A percentile compares a stretch with the other conserved stretches of the same genome.
Conservation (phyloP, 2,329 filamentous ascomycete genomes). For the Cephalotrichum gorgonifer region DNA sequence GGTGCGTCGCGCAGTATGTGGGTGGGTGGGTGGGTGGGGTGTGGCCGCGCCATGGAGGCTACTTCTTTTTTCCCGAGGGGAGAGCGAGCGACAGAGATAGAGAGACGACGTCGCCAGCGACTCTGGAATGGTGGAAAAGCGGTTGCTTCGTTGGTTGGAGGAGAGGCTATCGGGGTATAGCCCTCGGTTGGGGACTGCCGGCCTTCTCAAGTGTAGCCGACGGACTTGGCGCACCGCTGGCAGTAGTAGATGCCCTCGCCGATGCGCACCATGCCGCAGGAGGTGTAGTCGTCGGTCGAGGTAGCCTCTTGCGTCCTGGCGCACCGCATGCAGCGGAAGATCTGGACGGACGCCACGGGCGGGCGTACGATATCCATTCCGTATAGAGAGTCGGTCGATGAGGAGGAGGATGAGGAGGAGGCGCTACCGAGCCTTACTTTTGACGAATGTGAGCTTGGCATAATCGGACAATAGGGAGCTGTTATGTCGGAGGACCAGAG, state of each 20-base stretch:
- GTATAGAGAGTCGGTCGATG: slow-evolving; percentile 18
- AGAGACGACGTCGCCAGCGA: no score
- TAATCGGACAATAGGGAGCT: background rate
- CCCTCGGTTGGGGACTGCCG: no score
- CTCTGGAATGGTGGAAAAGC: no score
- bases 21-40: no score
- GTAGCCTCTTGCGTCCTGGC: slow-evolving; percentile 50
- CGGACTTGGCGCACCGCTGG: slow-evolving; percentile 51
- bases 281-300: slow-evolving; percentile 45
- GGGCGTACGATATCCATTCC: slow-evolving; percentile 38
- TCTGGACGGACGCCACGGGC: slow-evolving; percentile 43
- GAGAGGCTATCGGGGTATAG: no score
- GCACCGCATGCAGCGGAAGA: slow-evolving; percentile 53
- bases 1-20: no score
- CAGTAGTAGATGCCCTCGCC: slow-evolving; percentile 59
- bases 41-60: no score
- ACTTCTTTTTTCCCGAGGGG: no score
- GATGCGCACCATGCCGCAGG: slow-evolving; percentile 54
- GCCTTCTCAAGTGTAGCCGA: slow-evolving; percentile 48
- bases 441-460: slow-evolving; percentile 3
- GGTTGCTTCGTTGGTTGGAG: no score
- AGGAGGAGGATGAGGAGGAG: slow-evolving; percentile 28
- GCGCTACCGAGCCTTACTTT: slow-evolving; percentile 1
- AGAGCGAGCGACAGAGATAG: no score
- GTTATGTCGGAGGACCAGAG: background rate